Evolutionary conservation across 2,329 filamentous ascomycete genomes (phyloP), one percentile per base, ranked within the genome.

Genomic region (Colletotrichum sp.): DNA sequence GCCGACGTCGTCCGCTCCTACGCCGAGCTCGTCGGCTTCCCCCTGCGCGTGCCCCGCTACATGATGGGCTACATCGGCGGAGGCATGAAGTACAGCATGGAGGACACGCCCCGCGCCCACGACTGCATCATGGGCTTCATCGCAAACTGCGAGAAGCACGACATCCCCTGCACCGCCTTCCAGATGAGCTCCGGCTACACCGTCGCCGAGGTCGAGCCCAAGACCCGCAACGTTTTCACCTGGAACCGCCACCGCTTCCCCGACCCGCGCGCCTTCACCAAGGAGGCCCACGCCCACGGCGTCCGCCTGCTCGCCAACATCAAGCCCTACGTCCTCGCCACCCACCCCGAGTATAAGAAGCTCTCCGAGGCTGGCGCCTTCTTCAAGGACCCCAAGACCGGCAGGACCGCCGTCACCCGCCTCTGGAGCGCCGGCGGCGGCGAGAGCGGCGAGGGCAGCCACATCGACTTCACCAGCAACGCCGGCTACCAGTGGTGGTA

Each of bases 161-260:
- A 91, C 32, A 94, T 95, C 66, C 93, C 93, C 3, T 94, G 92
- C 79, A 94, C 92, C 0, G 93, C 91, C 0, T 93, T 94, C 81
- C 93, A 95, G 80, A 93, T 95, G 92, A 93, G 90, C 28, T 94
- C 92, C 0, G 93, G 93, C 0, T 95, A 95, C 81, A 94, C 93
- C 0, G 90, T 95, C 5, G 89, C 93, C 1, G 92, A 94, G 79
- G 87, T 86, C 0, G 90, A 91, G 71, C 93, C 93, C 2, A 94
- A 94, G 83, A 94, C 93, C 0, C 87, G 93, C 72, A 94, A 94
- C 76, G 93, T 94, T 5, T 93, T 91, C 79, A 92, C 92, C 0
- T 95, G 94, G 93, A 95, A 95, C 79, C 84, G 84, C 6, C 90
- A 94, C 80, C 89, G 93, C 0, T 95, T 95, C 80, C 93, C 93